These are phyloP conservation scores for Trametes cingulata DNA, from an alignment of 768 basidiomycete species.

Conservation along the genomic window DNA sequence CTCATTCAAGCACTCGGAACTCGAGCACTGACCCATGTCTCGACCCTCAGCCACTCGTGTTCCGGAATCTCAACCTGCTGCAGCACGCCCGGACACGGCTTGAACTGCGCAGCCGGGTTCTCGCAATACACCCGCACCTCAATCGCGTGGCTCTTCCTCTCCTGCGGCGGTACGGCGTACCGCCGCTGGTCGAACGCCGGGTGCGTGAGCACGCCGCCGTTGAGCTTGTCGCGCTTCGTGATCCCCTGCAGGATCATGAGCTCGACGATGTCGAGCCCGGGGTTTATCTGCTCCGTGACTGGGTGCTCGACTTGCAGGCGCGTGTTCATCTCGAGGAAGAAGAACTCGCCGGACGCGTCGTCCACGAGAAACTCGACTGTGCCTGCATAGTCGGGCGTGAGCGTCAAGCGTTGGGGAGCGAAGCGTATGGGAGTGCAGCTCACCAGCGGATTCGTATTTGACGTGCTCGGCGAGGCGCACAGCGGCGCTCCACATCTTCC, in stretches of 20 bases:
- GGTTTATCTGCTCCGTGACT: slow-evolving; percentile 57
- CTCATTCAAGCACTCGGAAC: slow-evolving; percentile 4
- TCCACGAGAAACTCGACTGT: slow-evolving; percentile 71
- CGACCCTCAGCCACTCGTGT: slow-evolving; percentile 58
- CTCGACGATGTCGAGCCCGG: slow-evolving; percentile 60
- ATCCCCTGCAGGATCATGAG: slow-evolving; percentile 65
- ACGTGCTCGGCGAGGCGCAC: slow-evolving; percentile 48
- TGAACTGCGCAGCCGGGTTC: slow-evolving; percentile 57
- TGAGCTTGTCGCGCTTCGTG: slow-evolving; percentile 33
- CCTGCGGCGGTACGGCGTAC: slow-evolving; percentile 30
- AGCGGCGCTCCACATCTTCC: slow-evolving; percentile 55
- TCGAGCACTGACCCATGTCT: slow-evolving; percentile 48
- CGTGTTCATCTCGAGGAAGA: slow-evolving; percentile 75
- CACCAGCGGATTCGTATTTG: slow-evolving; percentile 60
- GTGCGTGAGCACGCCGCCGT: slow-evolving; percentile 19
- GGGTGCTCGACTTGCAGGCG: slow-evolving; percentile 70
- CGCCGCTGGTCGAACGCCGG: slow-evolving; percentile 39
- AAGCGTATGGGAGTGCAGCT: background rate
- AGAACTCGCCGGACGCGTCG: slow-evolving; percentile 52
- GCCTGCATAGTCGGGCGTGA: slow-evolving; percentile 42
- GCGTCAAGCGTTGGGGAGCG: background rate
- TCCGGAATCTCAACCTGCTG: slow-evolving; percentile 49
- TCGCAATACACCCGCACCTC: slow-evolving; percentile 66
- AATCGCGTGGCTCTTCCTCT: slow-evolving; percentile 41
- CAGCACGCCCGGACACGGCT: slow-evolving; percentile 62